phyloP scores from a whole-genome alignment of 768 basidiomycete species.

The Agaricus blazei region DNA sequence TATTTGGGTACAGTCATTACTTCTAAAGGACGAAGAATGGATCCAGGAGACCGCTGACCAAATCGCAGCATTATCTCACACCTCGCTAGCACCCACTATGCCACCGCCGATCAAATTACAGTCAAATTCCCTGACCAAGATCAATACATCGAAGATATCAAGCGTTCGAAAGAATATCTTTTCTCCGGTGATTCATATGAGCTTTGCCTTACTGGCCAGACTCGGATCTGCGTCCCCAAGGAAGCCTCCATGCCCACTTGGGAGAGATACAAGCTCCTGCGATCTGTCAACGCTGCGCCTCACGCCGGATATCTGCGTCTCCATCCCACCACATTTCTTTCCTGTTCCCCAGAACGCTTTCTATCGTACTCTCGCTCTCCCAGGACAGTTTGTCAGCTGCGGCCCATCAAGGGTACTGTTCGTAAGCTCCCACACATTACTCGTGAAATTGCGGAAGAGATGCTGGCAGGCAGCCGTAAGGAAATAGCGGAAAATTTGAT shows the following conservation, averaged over 20 bases:
- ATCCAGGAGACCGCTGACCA: conserved; percentile 33
- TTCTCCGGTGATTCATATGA: conserved; percentile 90
- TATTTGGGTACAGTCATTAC: conserved; percentile 61
- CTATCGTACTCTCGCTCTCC: conserved; percentile 73
- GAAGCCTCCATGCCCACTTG: conserved; percentile 38
- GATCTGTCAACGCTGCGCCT: conserved; percentile 80
- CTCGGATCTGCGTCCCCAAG: conserved; percentile 47
- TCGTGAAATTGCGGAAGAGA: conserved; percentile 59
- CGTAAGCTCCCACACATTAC: conserved; percentile 63
- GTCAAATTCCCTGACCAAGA: conserved; percentile 53
- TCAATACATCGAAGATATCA: conserved; percentile 64
- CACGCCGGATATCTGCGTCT: conserved; percentile 80
- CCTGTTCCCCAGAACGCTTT: conserved; percentile 91
- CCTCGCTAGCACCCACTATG: conserved; percentile 49
- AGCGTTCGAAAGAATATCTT: conserved; percentile 66
- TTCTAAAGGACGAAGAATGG: conserved; percentile 58
- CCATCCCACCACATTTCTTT: conserved; percentile 71
- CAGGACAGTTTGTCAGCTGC: conserved; percentile 65
- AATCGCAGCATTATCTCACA: background rate
- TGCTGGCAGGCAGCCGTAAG: conserved; percentile 64
- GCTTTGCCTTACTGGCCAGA: conserved; percentile 80
- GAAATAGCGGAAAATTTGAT: conserved; percentile 97
- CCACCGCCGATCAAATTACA: conserved; percentile 37
- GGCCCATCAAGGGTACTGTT: conserved; percentile 93
- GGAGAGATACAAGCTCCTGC: conserved; percentile 70